Percentiles rank a stretch among this genome's conserved stretches.
These are phyloP conservation scores for Plantago lanceolata DNA, from an alignment of 305 asterid genomes.

Conservation along the genomic window DNA sequence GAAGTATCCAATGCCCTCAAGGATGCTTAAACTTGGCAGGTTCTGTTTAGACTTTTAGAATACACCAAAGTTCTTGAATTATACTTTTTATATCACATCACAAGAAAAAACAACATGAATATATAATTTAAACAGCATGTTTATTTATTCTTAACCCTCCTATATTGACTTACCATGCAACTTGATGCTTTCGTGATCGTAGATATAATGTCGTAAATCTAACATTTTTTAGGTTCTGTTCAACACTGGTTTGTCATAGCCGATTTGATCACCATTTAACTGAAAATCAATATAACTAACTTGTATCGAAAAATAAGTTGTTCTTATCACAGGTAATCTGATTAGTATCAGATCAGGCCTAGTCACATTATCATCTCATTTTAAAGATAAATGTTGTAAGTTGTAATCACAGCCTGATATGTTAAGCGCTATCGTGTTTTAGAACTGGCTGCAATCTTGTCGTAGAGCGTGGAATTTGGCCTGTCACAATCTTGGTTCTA, in stretches of 20 bases:
- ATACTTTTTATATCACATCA: background rate
- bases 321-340: no score
- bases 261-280: no score
- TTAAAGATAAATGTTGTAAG: background rate
- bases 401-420: background rate
- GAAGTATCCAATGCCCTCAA: background rate
- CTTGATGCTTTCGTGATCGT: background rate
- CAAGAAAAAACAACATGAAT: background rate
- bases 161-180: background rate
- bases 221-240: background rate
- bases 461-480: no score
- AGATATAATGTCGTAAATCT: no score
- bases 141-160: background rate
- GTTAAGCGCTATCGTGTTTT: background rate
- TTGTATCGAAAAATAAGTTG: no score
- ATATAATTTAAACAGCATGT: no score
- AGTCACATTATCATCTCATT: no score
- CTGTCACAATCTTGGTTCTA: background rate
- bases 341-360: no score
- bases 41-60: background rate
- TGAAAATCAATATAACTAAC: no score
- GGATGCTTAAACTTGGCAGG: constrained; percentile 1
- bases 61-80: background rate
- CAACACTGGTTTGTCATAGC: no score
- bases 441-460: background rate